These are phyloP conservation scores for Millerago galiae DNA, from an alignment of 805 yeast species.

Conservation along the genomic window DNA sequence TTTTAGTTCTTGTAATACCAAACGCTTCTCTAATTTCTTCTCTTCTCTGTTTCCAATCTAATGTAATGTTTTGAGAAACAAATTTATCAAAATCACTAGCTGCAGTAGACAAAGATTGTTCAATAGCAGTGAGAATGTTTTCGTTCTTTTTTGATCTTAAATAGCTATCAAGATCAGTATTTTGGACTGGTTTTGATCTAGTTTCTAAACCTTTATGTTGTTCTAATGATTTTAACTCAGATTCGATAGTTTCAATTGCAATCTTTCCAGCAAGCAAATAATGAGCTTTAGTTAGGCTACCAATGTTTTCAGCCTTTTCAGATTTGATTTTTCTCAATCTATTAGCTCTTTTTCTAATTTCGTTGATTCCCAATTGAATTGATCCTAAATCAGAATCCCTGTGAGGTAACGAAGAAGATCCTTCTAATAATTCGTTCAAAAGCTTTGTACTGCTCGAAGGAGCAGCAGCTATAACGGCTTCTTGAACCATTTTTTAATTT, in stretches of 20 bases:
- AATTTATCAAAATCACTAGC: conserved; percentile 78
- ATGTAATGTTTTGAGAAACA: conserved; percentile 61
- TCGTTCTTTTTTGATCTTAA: conserved; percentile 72
- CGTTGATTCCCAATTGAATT: conserved; percentile 72
- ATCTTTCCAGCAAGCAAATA: conserved; percentile 89
- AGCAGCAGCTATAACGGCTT: neutral
- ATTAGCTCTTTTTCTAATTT: conserved; percentile 63
- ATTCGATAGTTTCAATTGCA: conserved; percentile 75
- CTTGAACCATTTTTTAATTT: conserved; percentile 1
- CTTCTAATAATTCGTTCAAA: conserved; percentile 69
- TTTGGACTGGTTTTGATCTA: conserved; percentile 18
- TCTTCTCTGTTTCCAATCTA: conserved; percentile 82
- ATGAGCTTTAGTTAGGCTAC: conserved; percentile 63
- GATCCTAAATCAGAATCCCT: conserved; percentile 65
- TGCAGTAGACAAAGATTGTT: conserved; percentile 65
- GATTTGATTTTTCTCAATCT: conserved; percentile 42
- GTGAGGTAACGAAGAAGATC: conserved; percentile 69
- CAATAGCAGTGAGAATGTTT: conserved; percentile 74
- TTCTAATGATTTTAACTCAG: conserved; percentile 39
- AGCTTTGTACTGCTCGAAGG: conserved; percentile 21
- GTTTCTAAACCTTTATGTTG: conserved; percentile 25
- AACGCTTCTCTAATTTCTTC: conserved; percentile 67
- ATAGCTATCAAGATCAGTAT: conserved; percentile 52
- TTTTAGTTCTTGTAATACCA: conserved; percentile 43
- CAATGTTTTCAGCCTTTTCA: conserved; percentile 31